phyloP scores from a whole-genome alignment of 73 alveolate species.

The Paramecium sonneborni region DNA sequence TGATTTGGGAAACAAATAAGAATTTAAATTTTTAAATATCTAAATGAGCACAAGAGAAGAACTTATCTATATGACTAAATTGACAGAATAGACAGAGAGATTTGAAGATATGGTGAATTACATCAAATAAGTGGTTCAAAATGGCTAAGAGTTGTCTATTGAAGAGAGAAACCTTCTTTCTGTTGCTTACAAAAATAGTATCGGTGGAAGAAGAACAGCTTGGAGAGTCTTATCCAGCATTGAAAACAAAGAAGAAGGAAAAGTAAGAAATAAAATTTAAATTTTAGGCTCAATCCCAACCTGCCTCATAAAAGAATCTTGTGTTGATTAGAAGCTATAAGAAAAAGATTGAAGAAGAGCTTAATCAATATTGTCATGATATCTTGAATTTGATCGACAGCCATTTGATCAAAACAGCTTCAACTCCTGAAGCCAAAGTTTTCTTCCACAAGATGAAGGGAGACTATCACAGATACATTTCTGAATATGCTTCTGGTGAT shows the following conservation, averaged over 20 bases:
- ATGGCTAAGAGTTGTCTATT: constrained; percentile 74
- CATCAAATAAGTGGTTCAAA: constrained; percentile 75
- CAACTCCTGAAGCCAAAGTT: constrained; percentile 87
- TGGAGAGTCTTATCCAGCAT: constrained; percentile 80
- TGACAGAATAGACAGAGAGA: constrained; percentile 88
- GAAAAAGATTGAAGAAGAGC: constrained; percentile 86
- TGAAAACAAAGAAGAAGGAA: constrained; percentile 77
- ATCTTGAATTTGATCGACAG: constrained; percentile 77
- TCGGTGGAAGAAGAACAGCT: constrained; percentile 84
- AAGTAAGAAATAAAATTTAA: constrained; percentile 59
- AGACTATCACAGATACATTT: constrained; percentile 94
- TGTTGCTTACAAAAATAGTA: constrained; percentile 84
- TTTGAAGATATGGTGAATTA: constrained; percentile 90
- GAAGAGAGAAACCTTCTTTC: constrained; percentile 90
- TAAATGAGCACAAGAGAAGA: constrained; percentile 74
- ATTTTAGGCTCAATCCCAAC: constrained; percentile 31
- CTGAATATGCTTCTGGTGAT: constrained; percentile 90
- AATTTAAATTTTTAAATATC: background rate
- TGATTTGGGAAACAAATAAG: background rate
- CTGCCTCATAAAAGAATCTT: constrained; percentile 63
- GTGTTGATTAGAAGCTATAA: constrained; percentile 76
- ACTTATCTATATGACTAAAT: constrained; percentile 83
- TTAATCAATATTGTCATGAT: constrained; percentile 81
- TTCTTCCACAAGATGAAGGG: constrained; percentile 96
- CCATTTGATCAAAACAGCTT: constrained; percentile 76